Base-by-base conservation (phyloP, 2,329 filamentous ascomycete genomes). In the Knoxdaviesia proteae region DNA sequence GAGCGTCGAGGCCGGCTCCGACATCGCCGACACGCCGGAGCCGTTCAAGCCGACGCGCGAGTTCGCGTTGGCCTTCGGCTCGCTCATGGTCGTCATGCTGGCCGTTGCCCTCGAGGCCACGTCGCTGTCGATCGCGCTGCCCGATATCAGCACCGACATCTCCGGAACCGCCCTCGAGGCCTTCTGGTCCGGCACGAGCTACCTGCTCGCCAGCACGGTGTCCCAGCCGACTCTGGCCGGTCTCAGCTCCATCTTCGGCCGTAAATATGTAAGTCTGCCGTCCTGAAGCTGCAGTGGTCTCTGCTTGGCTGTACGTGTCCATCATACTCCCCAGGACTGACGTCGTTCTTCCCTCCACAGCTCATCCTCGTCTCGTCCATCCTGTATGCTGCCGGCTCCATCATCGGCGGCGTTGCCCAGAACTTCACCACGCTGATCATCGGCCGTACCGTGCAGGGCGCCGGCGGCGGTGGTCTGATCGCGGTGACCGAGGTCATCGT, bases 151-250 rank as follows among this genome's bases (percentile, higher is more conserved):
- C 7, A 49, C 56, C 20, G 64, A 67, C 36, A 58, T 76, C 4
- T 48, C 62, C 36, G 70, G 70, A 30, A 65, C 65, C 0, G 68
- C 68, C 3, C 66, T 74, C 33, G 63, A 81, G 56, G 73, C 75
- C 0, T 82, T 82, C 51, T 83, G 77, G 79, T 69, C 74, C 8
- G 78, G 77, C 2, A 82, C 78, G 5, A 74, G 73, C 10, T 84
- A 80, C 48, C 61, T 84, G 5, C 65, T 84, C 5, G 71, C 75
- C 3, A 74, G 70, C 44, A 74, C 77, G 1, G 68, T 76, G 32
- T 64, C 72, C 37, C 68, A 76, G 49, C 74, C 71, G 4, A 55
- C 57, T 5, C 50, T 62, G n/a, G 54, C 58, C 6, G 55, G 58
- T 3, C 44, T 62, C 7, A 59, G 57, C 33, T 52, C 52, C 41